phyloP scores from a whole-genome alignment of 805 yeast genomes.

The Candida railenensis region DNA sequence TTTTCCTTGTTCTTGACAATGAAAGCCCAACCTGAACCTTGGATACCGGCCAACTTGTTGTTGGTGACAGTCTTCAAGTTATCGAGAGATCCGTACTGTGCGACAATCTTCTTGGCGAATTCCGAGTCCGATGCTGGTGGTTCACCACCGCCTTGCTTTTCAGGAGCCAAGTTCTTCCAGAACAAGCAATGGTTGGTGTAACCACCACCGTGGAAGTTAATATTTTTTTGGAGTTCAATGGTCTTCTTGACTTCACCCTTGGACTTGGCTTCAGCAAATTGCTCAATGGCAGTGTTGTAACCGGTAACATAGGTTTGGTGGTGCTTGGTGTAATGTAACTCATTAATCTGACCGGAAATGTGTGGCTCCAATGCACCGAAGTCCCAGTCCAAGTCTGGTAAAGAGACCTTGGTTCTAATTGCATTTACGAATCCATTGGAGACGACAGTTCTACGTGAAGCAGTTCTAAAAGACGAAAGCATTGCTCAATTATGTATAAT shows the following conservation, averaged over 20 bases:
- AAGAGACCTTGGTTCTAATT: conserved; percentile 62
- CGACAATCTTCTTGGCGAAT: conserved; percentile 55
- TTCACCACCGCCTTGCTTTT: conserved; percentile 71
- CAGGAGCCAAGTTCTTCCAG: conserved; percentile 87
- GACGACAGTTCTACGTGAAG: conserved; percentile 6
- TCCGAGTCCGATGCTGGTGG: conserved; percentile 49
- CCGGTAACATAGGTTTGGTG: conserved; percentile 91
- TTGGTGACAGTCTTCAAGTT: conserved; percentile 63
- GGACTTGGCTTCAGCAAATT: conserved; percentile 62
- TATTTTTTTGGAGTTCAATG: conserved; percentile 64
- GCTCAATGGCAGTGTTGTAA: conserved; percentile 74
- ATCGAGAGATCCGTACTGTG: conserved; percentile 74
- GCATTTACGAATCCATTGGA: conserved; percentile 10
- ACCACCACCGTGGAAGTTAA: conserved; percentile 94
- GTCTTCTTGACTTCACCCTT: conserved; percentile 59
- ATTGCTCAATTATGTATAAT: not conserved
- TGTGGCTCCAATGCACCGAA: conserved; percentile 83
- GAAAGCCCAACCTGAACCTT: conserved; percentile 97
- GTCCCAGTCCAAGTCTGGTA: conserved; percentile 83
- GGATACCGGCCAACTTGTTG: conserved; percentile 69
- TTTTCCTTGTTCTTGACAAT: conserved; percentile 76
- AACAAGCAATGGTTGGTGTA: conserved; percentile 80
- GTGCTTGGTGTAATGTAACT: conserved; percentile 84
- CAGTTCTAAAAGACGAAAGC: conserved; percentile 7
- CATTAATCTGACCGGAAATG: conserved; percentile 85